phyloP scores from a whole-genome alignment of 352 stramenopile species.

The Phytophthora multivora region DNA sequence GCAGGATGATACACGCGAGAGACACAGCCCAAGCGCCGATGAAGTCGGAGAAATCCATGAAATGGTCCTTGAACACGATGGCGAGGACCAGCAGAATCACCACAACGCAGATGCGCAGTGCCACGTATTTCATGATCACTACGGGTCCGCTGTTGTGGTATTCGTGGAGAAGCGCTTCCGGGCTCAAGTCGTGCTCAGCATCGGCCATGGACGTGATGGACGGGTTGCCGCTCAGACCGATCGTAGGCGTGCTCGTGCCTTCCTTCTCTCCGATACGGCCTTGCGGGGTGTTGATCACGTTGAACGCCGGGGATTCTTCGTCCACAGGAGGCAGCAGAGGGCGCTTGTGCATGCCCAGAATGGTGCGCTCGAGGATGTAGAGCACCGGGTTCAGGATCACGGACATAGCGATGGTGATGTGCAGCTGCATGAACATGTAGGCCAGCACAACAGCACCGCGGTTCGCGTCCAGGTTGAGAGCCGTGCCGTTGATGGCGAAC shows the following conservation, averaged over 20 bases:
- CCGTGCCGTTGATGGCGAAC: constrained; percentile 54
- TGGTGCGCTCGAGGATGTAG: constrained; percentile 58
- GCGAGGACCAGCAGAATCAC: constrained; percentile 46
- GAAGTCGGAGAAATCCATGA: constrained; percentile 68
- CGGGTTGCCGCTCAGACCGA: constrained; percentile 5
- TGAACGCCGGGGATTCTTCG: constrained; percentile 40
- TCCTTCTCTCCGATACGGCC: constrained; percentile 17
- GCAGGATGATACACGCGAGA: constrained; percentile 66
- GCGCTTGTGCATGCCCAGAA: constrained; percentile 69
- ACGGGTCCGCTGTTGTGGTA: constrained; percentile 39
- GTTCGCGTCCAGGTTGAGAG: constrained; percentile 48
- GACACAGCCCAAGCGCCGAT: constrained; percentile 56
- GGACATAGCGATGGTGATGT: constrained; percentile 67
- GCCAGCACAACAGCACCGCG: constrained; percentile 56
- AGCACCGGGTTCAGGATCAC: constrained; percentile 65
- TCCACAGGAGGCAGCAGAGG: constrained; percentile 22
- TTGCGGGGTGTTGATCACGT: constrained; percentile 30
- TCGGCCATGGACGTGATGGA: constrained; percentile 39
- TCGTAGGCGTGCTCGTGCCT: constrained; percentile 6
- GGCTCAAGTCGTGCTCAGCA: constrained; percentile 34
- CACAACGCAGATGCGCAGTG: constrained; percentile 41
- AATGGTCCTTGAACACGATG: constrained; percentile 61
- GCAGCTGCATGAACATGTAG: constrained; percentile 70
- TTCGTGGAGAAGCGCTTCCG: constrained; percentile 32
- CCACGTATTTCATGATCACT: constrained; percentile 42